Percentiles rank a stretch among this genome's conserved stretches.
These are phyloP conservation scores for Botryotinia narcissicola DNA, from an alignment of 2,329 filamentous ascomycete species.

Conservation along the genomic window DNA sequence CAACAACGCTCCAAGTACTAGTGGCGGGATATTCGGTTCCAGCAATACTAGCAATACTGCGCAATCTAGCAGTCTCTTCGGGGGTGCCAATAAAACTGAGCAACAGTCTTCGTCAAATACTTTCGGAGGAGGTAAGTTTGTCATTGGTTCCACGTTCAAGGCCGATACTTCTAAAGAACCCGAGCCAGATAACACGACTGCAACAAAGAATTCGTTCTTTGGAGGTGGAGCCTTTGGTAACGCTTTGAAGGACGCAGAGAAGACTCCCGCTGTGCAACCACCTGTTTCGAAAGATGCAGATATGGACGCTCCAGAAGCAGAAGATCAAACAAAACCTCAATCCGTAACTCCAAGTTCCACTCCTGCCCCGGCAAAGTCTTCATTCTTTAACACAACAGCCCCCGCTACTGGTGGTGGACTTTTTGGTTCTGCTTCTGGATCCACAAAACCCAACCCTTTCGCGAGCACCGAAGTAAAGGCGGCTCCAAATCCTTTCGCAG, in stretches of 20 bases:
- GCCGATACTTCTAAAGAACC: conserved; percentile 56
- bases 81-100: conserved; percentile 43
- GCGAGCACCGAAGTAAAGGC: conserved; percentile 18
- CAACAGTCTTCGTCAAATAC: conserved; percentile 25
- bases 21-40: conserved; percentile 36
- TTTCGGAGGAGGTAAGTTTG: conserved; percentile 31
- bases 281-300: conserved; percentile 49
- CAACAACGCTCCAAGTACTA: conserved; percentile 33
- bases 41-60: conserved; percentile 24
- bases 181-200: conserved; percentile 47
- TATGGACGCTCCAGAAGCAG: conserved; percentile 42
- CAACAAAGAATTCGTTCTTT: conserved; percentile 54
- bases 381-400: conserved; percentile 25
- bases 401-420: conserved; percentile 20
- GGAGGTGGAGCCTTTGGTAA: conserved; percentile 56
- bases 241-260: conserved; percentile 51
- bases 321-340: conserved; percentile 20
- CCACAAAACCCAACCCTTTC: conserved; percentile 26
- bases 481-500: conserved; percentile 11
- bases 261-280: conserved; percentile 30
- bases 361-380: conserved; percentile 30
- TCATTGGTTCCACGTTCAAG: conserved; percentile 41
- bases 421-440: conserved; percentile 28
- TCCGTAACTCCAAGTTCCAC: conserved; percentile 32
- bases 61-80: conserved; percentile 24